Conservation (phyloP, 768 basidiomycete species). For the Leccinum sublutescens region DNA sequence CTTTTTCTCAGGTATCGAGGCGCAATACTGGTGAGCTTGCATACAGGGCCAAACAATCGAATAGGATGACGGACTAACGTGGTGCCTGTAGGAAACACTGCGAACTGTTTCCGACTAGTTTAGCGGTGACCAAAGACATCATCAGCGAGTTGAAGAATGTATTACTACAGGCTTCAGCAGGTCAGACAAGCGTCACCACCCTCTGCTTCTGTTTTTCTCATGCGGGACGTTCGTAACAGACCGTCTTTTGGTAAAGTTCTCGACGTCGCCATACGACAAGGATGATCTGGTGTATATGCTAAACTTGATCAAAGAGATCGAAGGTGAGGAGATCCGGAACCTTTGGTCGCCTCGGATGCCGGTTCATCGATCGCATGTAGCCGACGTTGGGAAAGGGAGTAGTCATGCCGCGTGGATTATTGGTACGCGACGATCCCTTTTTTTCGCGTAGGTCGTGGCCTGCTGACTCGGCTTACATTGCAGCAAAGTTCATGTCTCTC, state of each 20-base stretch:
- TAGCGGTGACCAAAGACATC: slow-evolving; percentile 18
- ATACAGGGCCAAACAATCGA: not conserved
- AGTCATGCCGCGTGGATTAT: slow-evolving; percentile 26
- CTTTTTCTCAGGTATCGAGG: slow-evolving; percentile 25
- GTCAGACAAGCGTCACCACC: slow-evolving; percentile 4
- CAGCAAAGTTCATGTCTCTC: slow-evolving; percentile 32
- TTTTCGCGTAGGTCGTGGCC: not conserved
- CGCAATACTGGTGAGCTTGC: slow-evolving; percentile 29
- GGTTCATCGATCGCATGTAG: slow-evolving; percentile 3
- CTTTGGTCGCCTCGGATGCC: not conserved
- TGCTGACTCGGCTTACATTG: slow-evolving; percentile 3
- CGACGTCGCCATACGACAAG: slow-evolving; percentile 30
- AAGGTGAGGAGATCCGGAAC: slow-evolving; percentile 11
- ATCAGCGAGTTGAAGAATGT: slow-evolving; percentile 21
- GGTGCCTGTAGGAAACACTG: slow-evolving; percentile 28
- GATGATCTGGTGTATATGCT: slow-evolving; percentile 26
- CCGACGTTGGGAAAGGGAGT: slow-evolving; percentile 5
- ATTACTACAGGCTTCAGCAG: slow-evolving; percentile 31
- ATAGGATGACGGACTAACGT: not conserved
- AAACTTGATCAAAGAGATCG: slow-evolving; percentile 28
- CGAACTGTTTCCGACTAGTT: slow-evolving; percentile 29
- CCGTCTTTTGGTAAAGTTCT: slow-evolving; percentile 32
- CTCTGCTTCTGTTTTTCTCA: not conserved
- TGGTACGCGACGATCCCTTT: slow-evolving; percentile 11
- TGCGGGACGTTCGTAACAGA: slow-evolving; percentile 14